Evolutionary conservation across 2,329 filamentous ascomycete species (phyloP).

Genomic region (Aspergillus neoniger): DNA sequence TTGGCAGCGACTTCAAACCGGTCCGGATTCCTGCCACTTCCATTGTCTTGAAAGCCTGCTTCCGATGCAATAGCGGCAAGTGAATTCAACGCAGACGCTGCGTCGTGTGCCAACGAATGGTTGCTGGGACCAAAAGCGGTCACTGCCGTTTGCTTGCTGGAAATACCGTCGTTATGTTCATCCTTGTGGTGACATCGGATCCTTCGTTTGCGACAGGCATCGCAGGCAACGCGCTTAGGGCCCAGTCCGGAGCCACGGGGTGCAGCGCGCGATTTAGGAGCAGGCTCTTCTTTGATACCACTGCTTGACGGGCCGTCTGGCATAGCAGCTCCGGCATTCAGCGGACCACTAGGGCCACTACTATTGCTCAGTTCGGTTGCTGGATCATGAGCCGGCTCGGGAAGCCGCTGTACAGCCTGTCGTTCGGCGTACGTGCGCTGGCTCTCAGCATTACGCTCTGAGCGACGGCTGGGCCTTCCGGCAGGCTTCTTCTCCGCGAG

Average conservation of each 20-base stretch:
- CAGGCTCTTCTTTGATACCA: slow-evolving; percentile 31
- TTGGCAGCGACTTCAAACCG: slow-evolving; percentile 31
- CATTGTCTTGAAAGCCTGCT: slow-evolving; percentile 33
- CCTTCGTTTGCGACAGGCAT: slow-evolving; percentile 62
- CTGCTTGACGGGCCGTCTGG: slow-evolving; percentile 21
- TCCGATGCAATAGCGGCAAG: slow-evolving; percentile 42
- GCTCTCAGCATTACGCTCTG: slow-evolving; percentile 55
- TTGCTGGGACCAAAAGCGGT: slow-evolving; percentile 33
- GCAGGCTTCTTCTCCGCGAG: slow-evolving; percentile 57
- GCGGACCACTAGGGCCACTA: slow-evolving; percentile 23
- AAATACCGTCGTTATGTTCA: slow-evolving; percentile 39
- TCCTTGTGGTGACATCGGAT: slow-evolving; percentile 67
- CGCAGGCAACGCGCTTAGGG: slow-evolving; percentile 62
- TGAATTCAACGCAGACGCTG: slow-evolving; percentile 42
- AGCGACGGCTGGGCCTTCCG: slow-evolving; percentile 56
- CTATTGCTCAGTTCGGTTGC: slow-evolving; percentile 20
- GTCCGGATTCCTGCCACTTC: slow-evolving; percentile 28
- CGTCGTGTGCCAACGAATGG: slow-evolving; percentile 41
- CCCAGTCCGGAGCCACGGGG: slow-evolving; percentile 61
- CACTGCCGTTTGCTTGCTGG: slow-evolving; percentile 31
- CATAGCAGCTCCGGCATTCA: slow-evolving; percentile 28
- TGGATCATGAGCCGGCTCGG: slow-evolving; percentile 28
- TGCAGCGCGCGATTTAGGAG: slow-evolving; percentile 44
- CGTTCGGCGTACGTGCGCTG: slow-evolving; percentile 44
- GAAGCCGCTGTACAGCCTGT: slow-evolving; percentile 39